Evolutionary conservation across 352 stramenopile genomes (phyloP), one percentile per base, ranked within the genome.

Genomic region (Bremia lactucae): DNA sequence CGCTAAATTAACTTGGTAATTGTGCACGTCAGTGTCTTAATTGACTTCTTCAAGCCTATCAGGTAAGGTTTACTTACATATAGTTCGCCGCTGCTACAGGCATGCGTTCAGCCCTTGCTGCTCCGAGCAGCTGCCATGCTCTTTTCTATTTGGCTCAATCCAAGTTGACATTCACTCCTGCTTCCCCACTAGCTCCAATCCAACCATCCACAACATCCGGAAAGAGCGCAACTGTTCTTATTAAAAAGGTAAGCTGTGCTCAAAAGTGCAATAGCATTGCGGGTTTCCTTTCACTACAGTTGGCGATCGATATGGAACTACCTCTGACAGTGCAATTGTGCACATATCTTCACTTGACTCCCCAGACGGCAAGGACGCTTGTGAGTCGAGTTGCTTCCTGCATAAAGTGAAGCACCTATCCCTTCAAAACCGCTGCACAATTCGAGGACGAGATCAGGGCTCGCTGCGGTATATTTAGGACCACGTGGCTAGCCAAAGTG

Each of bases 161-260:
- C 21, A 37, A 14, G 39, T 24, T 62, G 42, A 62, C 42, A 49
- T 59, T 62, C 53, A 62, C 42, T 62, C 48, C 46, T 55, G 26
- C 20, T 46, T 19, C 47, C 40, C 40, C 23, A 34, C 16, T 50
- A 33, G 10, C 36, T 13, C 26, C 42, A 55, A 22, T 44, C 52
- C 29, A 24, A 43, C 40, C 44, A 33, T 42, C 9, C 24, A 16
- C 36, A 38, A 8, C 19, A 7, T 24, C 2, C 21, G 20, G 15
- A 38, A 29, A 40, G 36, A 46, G 40, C 15, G 21, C 19, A n/a
- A n/a, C 26, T 28, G 0, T 22, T 22, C 18, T 19, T 2, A 38
- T 16, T 16, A n/a, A 15, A 54, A 39, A 49, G 20, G 11, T 14
- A 24, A 49, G 22, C 7, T 21, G 19, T 13, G 13, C 37, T 20